Evolutionary conservation across 1,284 basidiomycete species (phyloP).

Genomic region (Pseudozyma pruni): DNA sequence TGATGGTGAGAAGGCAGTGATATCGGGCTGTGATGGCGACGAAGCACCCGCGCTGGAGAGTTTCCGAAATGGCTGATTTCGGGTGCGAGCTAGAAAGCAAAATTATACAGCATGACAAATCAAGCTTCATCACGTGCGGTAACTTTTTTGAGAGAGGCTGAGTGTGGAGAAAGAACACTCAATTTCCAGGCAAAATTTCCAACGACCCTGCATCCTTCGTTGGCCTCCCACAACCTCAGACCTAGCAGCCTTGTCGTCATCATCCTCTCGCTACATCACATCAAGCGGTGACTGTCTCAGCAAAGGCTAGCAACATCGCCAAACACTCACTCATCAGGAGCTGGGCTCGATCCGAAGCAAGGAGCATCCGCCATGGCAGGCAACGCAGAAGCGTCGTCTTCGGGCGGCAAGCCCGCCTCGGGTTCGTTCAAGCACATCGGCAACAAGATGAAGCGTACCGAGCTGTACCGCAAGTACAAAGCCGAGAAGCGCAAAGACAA

Average conservation of each 20-base stretch:
- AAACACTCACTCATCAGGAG: too few relatives aligned
- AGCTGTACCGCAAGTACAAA: conserved; percentile 74
- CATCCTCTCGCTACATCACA: too few relatives aligned
- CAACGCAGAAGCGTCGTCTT: conserved; percentile 16
- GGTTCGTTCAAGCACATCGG: conserved; percentile 64
- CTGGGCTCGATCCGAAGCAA: not conserved
- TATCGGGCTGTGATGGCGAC: conserved; percentile 20
- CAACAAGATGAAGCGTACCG: conserved; percentile 68
- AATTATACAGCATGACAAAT: conserved; percentile 28
- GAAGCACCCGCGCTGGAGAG: too few relatives aligned
- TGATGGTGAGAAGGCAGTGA: not conserved
- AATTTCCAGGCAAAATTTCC: conserved; percentile 23
- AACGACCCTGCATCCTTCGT: conserved; percentile 1
- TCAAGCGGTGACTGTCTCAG: too few relatives aligned
- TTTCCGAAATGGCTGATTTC: conserved; percentile 18
- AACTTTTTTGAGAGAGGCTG: not conserved
- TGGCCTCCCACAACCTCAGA: not conserved
- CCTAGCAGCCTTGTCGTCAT: not conserved
- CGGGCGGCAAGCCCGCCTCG: conserved; percentile 21
- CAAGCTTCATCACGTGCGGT: conserved; percentile 28
- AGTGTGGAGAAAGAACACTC: conserved; percentile 19
- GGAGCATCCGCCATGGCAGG: conserved; percentile 9
- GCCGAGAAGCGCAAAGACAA: conserved; percentile 83
- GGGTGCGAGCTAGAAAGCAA: conserved; percentile 23
- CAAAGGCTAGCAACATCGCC: too few relatives aligned